A percentile compares a stretch with the other conserved stretches of the same genome.
Evolutionary conservation across 1,284 basidiomycete genomes (phyloP).

Genomic region (Pisolithus thermaeus): DNA sequence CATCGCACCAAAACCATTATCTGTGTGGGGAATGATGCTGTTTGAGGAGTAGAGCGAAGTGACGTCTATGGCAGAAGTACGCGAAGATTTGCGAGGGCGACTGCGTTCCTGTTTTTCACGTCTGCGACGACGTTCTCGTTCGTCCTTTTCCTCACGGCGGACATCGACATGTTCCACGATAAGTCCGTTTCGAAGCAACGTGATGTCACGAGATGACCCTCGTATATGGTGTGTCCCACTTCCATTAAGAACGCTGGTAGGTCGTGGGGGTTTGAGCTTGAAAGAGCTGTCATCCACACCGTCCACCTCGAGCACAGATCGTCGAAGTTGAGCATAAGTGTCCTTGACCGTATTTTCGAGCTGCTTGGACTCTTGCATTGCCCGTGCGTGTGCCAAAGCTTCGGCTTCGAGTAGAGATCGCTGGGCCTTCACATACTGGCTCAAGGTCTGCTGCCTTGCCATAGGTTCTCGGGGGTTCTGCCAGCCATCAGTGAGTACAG

Average conservation of each 20-base stretch:
- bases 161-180: conserved; percentile 82
- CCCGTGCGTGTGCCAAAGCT: conserved; percentile 63
- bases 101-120: conserved; percentile 55
- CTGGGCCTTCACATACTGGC: conserved; percentile 67
- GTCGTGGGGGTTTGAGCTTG: conserved; percentile 59
- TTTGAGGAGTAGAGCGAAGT: conserved; percentile 63
- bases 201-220: conserved; percentile 63
- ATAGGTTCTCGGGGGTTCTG: conserved; percentile 78
- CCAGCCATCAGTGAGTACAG: neutral
- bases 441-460: conserved; percentile 67
- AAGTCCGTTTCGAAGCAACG: conserved; percentile 79
- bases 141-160: conserved; percentile 72
- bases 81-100: conserved; percentile 65
- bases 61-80: conserved; percentile 61
- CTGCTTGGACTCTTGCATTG: conserved; percentile 69
- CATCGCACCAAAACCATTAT: conserved; percentile 48
- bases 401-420: conserved; percentile 69
- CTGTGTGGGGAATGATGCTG: conserved; percentile 51
- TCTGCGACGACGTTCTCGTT: conserved; percentile 54
- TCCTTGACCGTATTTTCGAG: conserved; percentile 72
- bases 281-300: conserved; percentile 51
- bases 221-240: conserved; percentile 36
- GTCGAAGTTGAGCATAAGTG: conserved; percentile 68
- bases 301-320: conserved; percentile 64
- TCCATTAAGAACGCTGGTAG: conserved; percentile 34